Percentiles rank a stretch among this genome's conserved stretches.
These are phyloP conservation scores for Isatis tinctoria DNA, from an alignment of 345 rosid genomes.

Conservation along the genomic window DNA sequence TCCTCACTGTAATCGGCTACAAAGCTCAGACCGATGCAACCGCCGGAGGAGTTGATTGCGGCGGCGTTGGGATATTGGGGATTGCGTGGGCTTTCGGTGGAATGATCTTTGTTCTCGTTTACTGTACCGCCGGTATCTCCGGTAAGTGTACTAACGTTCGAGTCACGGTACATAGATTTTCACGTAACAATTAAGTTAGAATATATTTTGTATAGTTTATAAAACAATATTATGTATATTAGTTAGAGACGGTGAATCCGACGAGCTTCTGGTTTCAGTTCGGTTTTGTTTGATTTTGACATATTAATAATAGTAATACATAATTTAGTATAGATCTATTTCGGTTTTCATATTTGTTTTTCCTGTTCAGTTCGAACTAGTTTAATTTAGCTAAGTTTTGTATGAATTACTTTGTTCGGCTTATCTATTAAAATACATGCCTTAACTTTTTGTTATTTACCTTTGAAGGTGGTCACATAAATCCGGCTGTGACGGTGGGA, in stretches of 20 bases:
- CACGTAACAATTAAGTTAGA: neutral
- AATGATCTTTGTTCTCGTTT: conserved; percentile 91
- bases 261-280: too few relatives aligned
- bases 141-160: conserved; percentile 43
- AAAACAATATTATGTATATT: neutral
- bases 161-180: conserved; percentile 4
- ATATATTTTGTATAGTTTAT: neutral
- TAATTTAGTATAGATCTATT: too few relatives aligned
- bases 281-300: too few relatives aligned
- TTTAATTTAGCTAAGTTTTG: neutral
- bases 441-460: neutral
- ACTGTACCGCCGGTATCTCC: conserved; percentile 91
- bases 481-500: conserved; percentile 65
- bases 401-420: neutral
- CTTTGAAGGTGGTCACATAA: conserved; percentile 49
- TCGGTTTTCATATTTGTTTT: neutral
- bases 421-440: neutral
- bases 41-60: conserved; percentile 39
- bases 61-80: conserved; percentile 84
- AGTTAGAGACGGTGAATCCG: neutral
- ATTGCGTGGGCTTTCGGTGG: conserved; percentile 98
- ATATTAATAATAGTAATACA: neutral
- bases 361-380: neutral
- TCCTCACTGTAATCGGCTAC: conserved; percentile 81
- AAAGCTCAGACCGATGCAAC: conserved; percentile 42